Percentiles rank a stretch among this genome's conserved stretches.
Evolutionary conservation across 805 yeast species (phyloP).

Genomic region (Nakazawaea wyomingensis): DNA sequence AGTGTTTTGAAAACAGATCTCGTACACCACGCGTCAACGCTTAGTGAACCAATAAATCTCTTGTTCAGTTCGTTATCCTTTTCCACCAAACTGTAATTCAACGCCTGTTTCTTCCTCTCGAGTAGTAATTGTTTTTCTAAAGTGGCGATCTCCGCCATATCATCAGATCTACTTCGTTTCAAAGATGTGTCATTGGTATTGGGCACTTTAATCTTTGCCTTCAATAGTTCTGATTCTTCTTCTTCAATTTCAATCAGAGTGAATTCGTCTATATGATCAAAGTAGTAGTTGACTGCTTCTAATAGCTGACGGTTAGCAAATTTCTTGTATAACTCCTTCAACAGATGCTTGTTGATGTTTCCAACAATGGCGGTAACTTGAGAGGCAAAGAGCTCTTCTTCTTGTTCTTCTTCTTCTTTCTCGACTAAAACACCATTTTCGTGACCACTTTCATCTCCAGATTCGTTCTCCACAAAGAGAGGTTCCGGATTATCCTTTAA

Average conservation of each 20-base stretch:
- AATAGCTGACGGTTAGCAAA: conserved; percentile 24
- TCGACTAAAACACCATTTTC: too few species aligned
- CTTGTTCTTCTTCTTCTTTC: too few species aligned
- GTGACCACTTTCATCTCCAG: background rate
- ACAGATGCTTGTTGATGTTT: conserved; percentile 20
- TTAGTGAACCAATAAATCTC: conserved; percentile 51
- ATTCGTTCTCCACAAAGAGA: conserved; percentile 5
- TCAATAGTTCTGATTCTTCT: conserved; percentile 19
- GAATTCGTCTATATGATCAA: conserved; percentile 24
- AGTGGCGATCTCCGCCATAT: background rate
- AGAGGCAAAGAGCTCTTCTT: conserved; percentile 23
- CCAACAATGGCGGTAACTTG: conserved; percentile 32
- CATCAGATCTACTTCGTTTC: conserved; percentile 3
- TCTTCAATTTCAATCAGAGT: background rate
- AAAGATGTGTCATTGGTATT: background rate
- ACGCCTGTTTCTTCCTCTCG: background rate
- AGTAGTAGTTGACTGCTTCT: conserved; percentile 35
- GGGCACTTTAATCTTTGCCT: conserved; percentile 8
- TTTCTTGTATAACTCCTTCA: conserved; percentile 22
- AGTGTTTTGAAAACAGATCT: conserved; percentile 50
- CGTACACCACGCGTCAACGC: conserved; percentile 67
- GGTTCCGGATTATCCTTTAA: background rate
- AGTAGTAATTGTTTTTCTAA: background rate
- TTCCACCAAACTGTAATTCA: background rate
- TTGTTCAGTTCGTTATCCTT: background rate